Conservation (phyloP, 192 early-diverging fungal species). For the Gonapodya sp. region DNA sequence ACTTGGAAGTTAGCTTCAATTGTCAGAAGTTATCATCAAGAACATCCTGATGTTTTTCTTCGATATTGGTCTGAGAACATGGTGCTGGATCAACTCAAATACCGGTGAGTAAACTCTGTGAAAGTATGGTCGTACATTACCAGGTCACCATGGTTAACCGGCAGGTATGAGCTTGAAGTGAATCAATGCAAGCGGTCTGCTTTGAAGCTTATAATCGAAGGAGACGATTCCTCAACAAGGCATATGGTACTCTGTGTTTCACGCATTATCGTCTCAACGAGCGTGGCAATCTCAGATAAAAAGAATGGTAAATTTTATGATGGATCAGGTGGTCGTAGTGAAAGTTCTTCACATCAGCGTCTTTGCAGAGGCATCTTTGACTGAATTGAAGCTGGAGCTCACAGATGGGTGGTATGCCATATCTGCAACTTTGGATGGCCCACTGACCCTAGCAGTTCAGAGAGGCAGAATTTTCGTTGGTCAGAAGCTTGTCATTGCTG, state of each 20-base stretch:
- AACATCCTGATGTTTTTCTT: conserved; percentile 7
- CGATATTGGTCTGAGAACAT: conserved; percentile 26
- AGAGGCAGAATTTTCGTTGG: conserved; percentile 39
- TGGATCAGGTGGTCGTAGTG: no score
- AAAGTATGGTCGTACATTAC: neutral
- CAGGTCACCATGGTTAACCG: neutral
- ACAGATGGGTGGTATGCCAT: conserved; percentile 71
- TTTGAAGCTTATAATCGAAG: conserved; percentile 53
- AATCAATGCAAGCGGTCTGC: conserved; percentile 49
- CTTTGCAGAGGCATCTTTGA: no score
- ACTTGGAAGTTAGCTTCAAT: conserved; percentile 64
- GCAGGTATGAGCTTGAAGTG: conserved; percentile 60
- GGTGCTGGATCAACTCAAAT: conserved; percentile 41
- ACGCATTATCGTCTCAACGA: conserved; percentile 19
- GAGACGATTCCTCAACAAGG: conserved; percentile 38
- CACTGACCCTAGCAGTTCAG: conserved; percentile 26
- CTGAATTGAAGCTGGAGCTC: conserved; percentile 30
- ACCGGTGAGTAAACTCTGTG: conserved; percentile 28
- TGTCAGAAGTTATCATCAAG: conserved; percentile 39
- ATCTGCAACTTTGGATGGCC: conserved; percentile 35
- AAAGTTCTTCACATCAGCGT: no score
- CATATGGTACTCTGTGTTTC: conserved; percentile 58
- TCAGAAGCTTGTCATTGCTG: conserved; percentile 46
- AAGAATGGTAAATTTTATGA: no score
- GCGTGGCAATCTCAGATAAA: no score